Percentiles rank a stretch among this genome's conserved stretches.
phyloP scores from a whole-genome alignment of 2,329 filamentous ascomycete species.

The Cladobotryum protrusum region DNA sequence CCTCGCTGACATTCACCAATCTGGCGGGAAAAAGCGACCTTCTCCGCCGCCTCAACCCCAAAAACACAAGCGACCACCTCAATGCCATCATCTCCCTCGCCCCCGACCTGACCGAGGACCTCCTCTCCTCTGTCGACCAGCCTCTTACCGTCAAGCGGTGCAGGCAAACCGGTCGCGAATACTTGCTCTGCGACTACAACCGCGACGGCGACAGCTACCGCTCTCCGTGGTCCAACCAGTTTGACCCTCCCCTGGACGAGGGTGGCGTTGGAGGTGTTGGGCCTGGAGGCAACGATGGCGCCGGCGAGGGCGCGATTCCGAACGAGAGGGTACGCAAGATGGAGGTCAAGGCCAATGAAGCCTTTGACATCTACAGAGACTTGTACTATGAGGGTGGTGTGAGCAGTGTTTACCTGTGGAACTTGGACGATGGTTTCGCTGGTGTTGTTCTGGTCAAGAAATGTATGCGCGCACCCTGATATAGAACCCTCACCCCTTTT shows the following conservation, averaged over 20 bases:
- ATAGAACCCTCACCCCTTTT: background rate
- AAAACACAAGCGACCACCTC: constrained; percentile 83
- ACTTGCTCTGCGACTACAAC: constrained; percentile 99
- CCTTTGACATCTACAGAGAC: constrained; percentile 94
- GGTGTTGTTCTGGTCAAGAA: constrained; percentile 96
- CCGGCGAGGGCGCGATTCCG: constrained; percentile 75
- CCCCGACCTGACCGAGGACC: constrained; percentile 91
- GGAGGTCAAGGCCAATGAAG: constrained; percentile 90
- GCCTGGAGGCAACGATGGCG: constrained; percentile 50
- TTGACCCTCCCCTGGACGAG: constrained; percentile 79
- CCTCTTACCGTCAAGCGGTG: constrained; percentile 83
- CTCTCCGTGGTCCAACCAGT: constrained; percentile 98
- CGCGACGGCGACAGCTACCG: constrained; percentile 97
- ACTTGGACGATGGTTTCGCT: constrained; percentile 94
- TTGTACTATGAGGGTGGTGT: constrained; percentile 96
- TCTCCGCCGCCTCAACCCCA: constrained; percentile 93
- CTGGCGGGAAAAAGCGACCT: constrained; percentile 79
- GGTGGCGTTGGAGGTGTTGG: constrained; percentile 49
- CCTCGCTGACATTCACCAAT: background rate
- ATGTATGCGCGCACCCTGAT: constrained; percentile 43
- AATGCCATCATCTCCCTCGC: constrained; percentile 81
- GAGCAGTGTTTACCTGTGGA: constrained; percentile 96
- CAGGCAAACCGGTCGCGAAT: constrained; percentile 84
- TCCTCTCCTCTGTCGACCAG: constrained; percentile 95
- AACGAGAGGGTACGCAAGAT: constrained; percentile 88